phyloP scores from a whole-genome alignment of 129 eudicot genomes.

The Escallonia herrerae region DNA sequence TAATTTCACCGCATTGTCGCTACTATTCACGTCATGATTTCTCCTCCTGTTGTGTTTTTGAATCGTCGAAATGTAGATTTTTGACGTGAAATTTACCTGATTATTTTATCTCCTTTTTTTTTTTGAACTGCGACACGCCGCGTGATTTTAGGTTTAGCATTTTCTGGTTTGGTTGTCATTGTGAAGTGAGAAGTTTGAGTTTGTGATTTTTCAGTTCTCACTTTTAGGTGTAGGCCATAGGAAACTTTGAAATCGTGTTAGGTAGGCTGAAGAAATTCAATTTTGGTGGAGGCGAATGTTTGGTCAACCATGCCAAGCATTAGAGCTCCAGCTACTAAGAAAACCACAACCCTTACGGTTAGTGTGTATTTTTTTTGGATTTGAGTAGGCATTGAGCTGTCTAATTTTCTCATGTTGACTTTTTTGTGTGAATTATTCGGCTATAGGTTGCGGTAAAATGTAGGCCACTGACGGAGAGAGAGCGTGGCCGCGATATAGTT shows the following conservation, averaged over 20 bases:
- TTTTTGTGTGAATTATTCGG: constrained; percentile 12
- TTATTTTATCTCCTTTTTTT: constrained; percentile 1
- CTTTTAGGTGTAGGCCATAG: background rate
- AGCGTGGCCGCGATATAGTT: constrained; percentile 75
- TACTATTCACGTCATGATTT: background rate
- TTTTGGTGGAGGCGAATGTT: constrained; percentile 18
- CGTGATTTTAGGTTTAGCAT: background rate
- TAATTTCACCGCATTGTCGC: constrained; percentile 2
- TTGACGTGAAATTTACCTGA: background rate
- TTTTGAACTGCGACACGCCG: background rate
- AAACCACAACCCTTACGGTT: constrained; percentile 79
- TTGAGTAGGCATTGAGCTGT: no score
- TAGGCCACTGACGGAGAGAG: constrained; percentile 63
- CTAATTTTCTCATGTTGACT: background rate
- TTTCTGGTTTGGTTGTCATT: background rate
- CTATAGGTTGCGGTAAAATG: constrained; percentile 90
- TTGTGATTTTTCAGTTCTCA: background rate
- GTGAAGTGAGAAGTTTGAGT: background rate
- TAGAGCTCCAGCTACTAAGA: constrained; percentile 79
- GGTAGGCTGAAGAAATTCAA: background rate
- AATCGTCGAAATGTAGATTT: constrained; percentile 1
- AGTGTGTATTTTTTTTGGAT: constrained; percentile 16
- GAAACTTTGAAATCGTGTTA: background rate
- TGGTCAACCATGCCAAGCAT: constrained; percentile 63
- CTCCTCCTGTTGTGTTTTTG: background rate